phyloP scores from a whole-genome alignment of 805 yeast genomes.

The Priceomyces medius region DNA sequence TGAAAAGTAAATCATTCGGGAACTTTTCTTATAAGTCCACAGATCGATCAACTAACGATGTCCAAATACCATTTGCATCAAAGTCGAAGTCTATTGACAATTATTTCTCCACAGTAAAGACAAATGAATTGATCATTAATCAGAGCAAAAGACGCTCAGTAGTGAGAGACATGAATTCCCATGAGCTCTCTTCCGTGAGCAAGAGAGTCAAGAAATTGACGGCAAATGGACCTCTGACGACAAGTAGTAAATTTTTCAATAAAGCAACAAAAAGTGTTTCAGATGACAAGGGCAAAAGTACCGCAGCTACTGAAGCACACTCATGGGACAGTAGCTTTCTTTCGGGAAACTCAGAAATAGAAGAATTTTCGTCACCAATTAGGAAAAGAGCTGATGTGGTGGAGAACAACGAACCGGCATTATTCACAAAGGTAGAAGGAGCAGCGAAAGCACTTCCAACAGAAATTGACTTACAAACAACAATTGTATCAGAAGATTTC shows the following conservation, averaged over 20 bases:
- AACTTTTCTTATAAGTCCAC: conserved; percentile 2
- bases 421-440: too few species aligned
- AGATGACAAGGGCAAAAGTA: background rate
- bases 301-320: background rate
- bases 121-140: background rate
- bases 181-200: background rate
- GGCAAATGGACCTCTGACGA: background rate
- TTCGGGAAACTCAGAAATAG: conserved; percentile 29
- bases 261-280: background rate
- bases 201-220: conserved; percentile 1
- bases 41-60: conserved; percentile 3
- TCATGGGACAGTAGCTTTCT: conserved; percentile 8
- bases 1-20: conserved; percentile 18
- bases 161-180: background rate
- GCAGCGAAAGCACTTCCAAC: background rate
- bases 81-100: conserved; percentile 2
- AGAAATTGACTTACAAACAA: background rate
- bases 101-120: background rate
- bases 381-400: background rate
- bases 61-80: background rate
- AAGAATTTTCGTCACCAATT: conserved; percentile 22
- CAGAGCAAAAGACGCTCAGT: too few species aligned
- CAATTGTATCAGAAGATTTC: conserved; percentile 6
- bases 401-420: too few species aligned
- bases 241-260: background rate